Conservation (phyloP, 75 land plant genomes). For the Sequoiadendron giganteum region DNA sequence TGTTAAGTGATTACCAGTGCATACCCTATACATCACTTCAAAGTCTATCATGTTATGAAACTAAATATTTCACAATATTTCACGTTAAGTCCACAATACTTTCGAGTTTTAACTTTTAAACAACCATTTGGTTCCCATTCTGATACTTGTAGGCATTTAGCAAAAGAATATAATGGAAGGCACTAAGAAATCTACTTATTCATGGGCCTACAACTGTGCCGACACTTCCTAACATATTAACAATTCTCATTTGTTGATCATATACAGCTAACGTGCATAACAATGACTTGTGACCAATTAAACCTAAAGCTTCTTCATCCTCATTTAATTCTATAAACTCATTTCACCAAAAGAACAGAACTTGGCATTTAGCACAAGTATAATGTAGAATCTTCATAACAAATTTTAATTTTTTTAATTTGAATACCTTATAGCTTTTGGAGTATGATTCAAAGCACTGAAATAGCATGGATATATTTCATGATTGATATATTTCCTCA, state of each 20-base stretch:
- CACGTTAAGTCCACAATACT: background rate
- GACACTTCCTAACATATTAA: background rate
- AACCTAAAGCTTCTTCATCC: background rate
- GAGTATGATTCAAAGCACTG: background rate
- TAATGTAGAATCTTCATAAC: background rate
- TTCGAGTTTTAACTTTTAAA: background rate
- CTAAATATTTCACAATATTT: background rate
- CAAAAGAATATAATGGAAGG: background rate
- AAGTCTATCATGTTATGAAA: background rate
- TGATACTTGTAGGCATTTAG: constrained; percentile 2
- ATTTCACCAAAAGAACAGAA: background rate
- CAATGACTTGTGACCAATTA: background rate
- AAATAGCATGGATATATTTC: too few species aligned
- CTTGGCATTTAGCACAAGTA: background rate
- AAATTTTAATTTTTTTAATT: too few species aligned
- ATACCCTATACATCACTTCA: background rate
- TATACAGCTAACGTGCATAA: background rate
- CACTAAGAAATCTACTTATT: background rate
- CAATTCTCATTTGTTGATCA: background rate
- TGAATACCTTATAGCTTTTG: background rate
- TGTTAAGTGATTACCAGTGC: background rate
- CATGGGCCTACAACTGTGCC: background rate
- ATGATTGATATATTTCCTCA: background rate
- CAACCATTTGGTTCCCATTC: background rate
- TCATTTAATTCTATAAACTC: background rate